Percentiles rank a stretch among this genome's conserved stretches.
phyloP scores from a whole-genome alignment of 148 eudicot species.

The Diospyros lotus region DNA sequence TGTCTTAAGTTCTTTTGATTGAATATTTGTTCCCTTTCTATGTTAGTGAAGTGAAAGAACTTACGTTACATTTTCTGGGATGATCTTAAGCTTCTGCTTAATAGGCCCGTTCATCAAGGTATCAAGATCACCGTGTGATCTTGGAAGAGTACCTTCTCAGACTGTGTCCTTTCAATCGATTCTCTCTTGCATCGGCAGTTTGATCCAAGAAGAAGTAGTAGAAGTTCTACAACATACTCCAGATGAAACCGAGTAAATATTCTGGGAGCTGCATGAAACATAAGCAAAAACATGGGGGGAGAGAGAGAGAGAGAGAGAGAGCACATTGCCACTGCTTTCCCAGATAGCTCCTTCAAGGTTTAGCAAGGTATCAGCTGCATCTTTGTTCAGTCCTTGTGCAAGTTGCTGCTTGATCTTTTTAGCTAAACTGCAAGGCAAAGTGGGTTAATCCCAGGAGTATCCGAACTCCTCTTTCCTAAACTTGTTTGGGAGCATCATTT shows the following conservation, averaged over 20 bases:
- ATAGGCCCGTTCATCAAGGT: background rate
- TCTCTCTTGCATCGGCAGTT: background rate
- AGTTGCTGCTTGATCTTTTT: slow-evolving; percentile 1
- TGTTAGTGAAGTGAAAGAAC: background rate
- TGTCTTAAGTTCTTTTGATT: too few species aligned
- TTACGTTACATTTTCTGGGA: background rate
- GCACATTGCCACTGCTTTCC: background rate
- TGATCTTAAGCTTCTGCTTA: slow-evolving; percentile 1
- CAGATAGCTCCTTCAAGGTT: background rate
- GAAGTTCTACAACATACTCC: background rate
- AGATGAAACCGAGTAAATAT: background rate
- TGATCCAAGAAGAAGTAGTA: background rate
- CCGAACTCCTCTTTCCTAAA: too few species aligned
- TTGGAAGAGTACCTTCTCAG: background rate
- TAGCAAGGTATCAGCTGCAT: background rate
- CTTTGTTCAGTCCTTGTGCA: background rate
- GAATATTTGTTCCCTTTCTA: background rate
- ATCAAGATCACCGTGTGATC: background rate
- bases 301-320: slow-evolving; percentile 1
- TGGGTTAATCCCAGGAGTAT: too few species aligned
- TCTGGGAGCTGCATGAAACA: background rate
- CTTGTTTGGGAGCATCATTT: too few species aligned
- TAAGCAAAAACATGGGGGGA: background rate
- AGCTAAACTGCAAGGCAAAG: background rate
- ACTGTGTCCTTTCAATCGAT: background rate